Conservation (phyloP, 306 rosid genomes). For the Lathyrus oleraceus region DNA sequence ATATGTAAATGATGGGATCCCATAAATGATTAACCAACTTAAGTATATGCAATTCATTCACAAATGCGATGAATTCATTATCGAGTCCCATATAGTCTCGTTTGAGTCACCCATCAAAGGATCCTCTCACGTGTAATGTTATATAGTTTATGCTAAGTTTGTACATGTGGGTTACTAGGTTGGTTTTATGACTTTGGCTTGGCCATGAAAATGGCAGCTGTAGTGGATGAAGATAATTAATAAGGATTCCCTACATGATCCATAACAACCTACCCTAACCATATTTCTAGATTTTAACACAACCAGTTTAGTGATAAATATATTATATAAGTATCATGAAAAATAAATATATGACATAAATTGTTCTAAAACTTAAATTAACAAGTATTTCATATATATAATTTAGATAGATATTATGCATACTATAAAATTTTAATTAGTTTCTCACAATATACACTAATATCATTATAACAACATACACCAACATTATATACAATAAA, state of each 20-base stretch:
- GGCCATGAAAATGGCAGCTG: constrained; percentile 4
- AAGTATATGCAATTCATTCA: neutral
- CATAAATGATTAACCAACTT: neutral
- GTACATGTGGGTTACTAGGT: constrained; percentile 8
- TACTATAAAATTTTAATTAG: too few relatives aligned
- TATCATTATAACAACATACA: too few relatives aligned
- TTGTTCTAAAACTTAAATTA: too few relatives aligned
- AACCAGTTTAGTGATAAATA: neutral
- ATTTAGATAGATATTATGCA: too few relatives aligned
- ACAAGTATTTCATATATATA: too few relatives aligned
- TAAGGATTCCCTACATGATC: neutral
- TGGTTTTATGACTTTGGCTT: neutral
- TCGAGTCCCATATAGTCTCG: neutral
- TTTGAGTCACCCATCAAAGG: neutral
- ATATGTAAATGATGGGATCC: constrained; percentile 8
- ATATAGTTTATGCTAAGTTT: neutral
- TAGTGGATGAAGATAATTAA: neutral
- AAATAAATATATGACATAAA: too few relatives aligned
- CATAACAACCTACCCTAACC: neutral
- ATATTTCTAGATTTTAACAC: neutral
- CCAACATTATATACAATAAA: too few relatives aligned
- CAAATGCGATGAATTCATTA: neutral
- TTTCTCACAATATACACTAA: too few relatives aligned
- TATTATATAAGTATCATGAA: neutral
- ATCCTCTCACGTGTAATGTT: constrained; percentile 7